Evolutionary conservation across 257 asterid species (phyloP).

Genomic region (Nicotiana tabacum): DNA sequence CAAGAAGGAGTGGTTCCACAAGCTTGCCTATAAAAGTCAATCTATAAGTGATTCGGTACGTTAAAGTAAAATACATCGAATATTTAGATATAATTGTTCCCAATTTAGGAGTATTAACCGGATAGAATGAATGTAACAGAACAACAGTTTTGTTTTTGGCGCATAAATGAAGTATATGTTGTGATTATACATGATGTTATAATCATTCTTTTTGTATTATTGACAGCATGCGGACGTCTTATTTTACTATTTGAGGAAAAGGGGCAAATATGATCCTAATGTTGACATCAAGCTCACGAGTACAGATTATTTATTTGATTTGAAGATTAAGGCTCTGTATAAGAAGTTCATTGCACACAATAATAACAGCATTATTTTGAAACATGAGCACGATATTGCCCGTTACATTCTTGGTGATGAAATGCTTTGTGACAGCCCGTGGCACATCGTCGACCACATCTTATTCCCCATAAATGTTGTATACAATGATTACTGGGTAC

Average conservation of each 20-base stretch:
- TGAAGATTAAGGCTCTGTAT: neutral
- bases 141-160: too few relatives aligned
- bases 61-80: too few relatives aligned
- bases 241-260: too few relatives aligned
- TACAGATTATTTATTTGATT: neutral
- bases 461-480: neutral
- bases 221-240: neutral
- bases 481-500: neutral
- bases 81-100: too few relatives aligned
- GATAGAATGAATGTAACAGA: too few relatives aligned
- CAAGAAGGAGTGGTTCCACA: neutral
- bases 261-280: neutral
- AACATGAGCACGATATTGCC: neutral
- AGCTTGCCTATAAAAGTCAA: neutral
- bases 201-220: too few relatives aligned
- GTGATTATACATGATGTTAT: too few relatives aligned
- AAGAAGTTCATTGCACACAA: too few relatives aligned
- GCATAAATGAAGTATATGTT: too few relatives aligned
- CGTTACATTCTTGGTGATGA: neutral
- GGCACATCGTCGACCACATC: neutral
- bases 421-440: neutral
- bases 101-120: too few relatives aligned
- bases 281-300: neutral
- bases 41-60: neutral
- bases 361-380: too few relatives aligned